phyloP scores from a whole-genome alignment of 139 green algal genomes.

The Haematococcus sp. region DNA sequence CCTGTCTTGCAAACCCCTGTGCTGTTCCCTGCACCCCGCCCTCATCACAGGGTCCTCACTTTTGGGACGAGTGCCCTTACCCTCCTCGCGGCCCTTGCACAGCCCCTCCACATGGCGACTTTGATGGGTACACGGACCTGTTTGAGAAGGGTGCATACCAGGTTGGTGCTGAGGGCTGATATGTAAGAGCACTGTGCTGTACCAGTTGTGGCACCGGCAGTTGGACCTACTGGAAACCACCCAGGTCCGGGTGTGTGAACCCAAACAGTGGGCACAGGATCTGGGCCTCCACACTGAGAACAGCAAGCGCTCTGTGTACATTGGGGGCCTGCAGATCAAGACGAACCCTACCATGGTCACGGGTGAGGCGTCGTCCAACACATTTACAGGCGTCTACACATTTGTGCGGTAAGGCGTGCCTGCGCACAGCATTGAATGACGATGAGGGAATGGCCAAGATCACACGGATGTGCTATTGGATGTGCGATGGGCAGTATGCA shows the following conservation, averaged over 20 bases:
- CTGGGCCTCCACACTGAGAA: too few species aligned
- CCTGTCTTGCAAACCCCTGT: too few species aligned
- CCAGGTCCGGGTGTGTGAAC: too few species aligned
- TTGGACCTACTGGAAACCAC: too few species aligned
- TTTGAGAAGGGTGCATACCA: conserved; percentile 33
- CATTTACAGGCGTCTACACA: conserved; percentile 46
- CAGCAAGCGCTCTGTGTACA: too few species aligned
- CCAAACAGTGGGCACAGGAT: too few species aligned
- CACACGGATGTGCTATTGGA: background rate
- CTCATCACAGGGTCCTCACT: conserved; percentile 18
- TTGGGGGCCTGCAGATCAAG: conserved; percentile 19
- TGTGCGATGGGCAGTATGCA: too few species aligned
- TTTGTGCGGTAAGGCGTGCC: conserved; percentile 24
- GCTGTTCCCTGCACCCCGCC: too few species aligned
- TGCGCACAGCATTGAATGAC: background rate
- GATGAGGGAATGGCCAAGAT: background rate
- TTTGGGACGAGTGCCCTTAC: conserved; percentile 54
- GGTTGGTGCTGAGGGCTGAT: background rate
- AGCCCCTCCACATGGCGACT: conserved; percentile 36
- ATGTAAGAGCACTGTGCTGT: too few species aligned
- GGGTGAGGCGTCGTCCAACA: conserved; percentile 55
- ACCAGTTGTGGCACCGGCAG: too few species aligned
- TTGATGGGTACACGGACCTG: conserved; percentile 47
- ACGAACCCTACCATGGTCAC: conserved; percentile 25
- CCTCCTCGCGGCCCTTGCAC: conserved; percentile 43